phyloP scores from a whole-genome alignment of 148 eudicot species.

The Dianthus caryophyllus region DNA sequence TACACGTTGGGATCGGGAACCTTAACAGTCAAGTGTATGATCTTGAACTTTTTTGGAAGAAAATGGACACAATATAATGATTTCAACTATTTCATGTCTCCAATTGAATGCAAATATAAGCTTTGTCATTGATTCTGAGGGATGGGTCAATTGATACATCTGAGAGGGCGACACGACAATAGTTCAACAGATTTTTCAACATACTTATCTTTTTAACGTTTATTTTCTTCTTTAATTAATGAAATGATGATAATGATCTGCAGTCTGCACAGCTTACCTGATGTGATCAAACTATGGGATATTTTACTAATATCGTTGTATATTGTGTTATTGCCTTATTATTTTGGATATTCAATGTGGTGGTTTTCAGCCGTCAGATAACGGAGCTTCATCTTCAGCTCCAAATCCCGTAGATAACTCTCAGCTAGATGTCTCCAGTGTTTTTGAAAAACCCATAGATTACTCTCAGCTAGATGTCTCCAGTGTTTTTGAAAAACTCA shows the following conservation, averaged over 20 bases:
- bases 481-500: not conserved
- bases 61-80: not conserved
- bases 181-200: not conserved
- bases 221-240: not conserved
- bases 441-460: not conserved
- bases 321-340: not conserved
- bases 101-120: not conserved
- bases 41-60: not conserved
- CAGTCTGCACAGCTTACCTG: not conserved
- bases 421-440: not conserved
- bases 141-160: not conserved
- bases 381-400: not conserved
- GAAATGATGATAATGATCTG: not conserved
- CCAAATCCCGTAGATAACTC: not conserved
- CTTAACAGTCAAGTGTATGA: not conserved
- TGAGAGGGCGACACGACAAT: not conserved
- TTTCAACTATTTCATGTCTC: not conserved
- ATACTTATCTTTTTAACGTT: no score
- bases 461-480: not conserved
- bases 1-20: not conserved
- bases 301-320: not conserved
- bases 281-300: not conserved
- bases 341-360: conserved; percentile 4
- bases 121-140: not conserved
- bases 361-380: conserved; percentile 9